Conservation (phyloP, 306 rosid species). For the Cucurbita maxima region DNA sequence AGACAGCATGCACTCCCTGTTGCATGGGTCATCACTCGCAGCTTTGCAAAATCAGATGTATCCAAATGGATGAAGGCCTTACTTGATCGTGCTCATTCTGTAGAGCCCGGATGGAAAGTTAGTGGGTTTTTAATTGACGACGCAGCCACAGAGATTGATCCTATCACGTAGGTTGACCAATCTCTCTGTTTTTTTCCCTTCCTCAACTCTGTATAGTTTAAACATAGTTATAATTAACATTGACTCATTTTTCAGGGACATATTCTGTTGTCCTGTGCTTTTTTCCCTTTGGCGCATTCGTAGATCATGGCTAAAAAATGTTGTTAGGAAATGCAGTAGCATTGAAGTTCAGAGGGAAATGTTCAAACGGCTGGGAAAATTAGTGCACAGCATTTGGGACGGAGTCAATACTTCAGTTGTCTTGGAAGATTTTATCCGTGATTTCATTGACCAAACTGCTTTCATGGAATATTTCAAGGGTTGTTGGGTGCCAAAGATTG, state of each 20-base stretch:
- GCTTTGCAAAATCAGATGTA: slow-evolving; percentile 72
- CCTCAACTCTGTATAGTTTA: neutral
- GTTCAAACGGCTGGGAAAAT: slow-evolving; percentile 60
- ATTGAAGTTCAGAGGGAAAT: slow-evolving; percentile 75
- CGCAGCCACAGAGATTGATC: slow-evolving; percentile 76
- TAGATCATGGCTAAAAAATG: slow-evolving; percentile 84
- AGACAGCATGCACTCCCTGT: slow-evolving; percentile 92
- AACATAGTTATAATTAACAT: slow-evolving; percentile 7
- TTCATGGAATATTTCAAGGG: slow-evolving; percentile 80
- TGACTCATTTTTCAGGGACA: slow-evolving; percentile 43
- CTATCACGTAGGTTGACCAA: slow-evolving; percentile 48
- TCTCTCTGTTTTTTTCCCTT: slow-evolving; percentile 2
- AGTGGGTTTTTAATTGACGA: slow-evolving; percentile 82
- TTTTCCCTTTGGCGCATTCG: slow-evolving; percentile 89
- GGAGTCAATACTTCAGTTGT: slow-evolving; percentile 32
- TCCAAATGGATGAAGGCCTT: slow-evolving; percentile 80
- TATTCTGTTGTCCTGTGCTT: slow-evolving; percentile 66
- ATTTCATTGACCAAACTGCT: slow-evolving; percentile 74
- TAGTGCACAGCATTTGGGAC: slow-evolving; percentile 57
- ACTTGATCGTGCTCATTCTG: slow-evolving; percentile 44
- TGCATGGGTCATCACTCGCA: slow-evolving; percentile 91
- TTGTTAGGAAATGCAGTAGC: slow-evolving; percentile 58
- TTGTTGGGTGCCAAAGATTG: slow-evolving; percentile 83
- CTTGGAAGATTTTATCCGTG: slow-evolving; percentile 51
- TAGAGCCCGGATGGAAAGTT: slow-evolving; percentile 74